phyloP scores from a whole-genome alignment of 257 asterid genomes.

The Nicotiana otophora region DNA sequence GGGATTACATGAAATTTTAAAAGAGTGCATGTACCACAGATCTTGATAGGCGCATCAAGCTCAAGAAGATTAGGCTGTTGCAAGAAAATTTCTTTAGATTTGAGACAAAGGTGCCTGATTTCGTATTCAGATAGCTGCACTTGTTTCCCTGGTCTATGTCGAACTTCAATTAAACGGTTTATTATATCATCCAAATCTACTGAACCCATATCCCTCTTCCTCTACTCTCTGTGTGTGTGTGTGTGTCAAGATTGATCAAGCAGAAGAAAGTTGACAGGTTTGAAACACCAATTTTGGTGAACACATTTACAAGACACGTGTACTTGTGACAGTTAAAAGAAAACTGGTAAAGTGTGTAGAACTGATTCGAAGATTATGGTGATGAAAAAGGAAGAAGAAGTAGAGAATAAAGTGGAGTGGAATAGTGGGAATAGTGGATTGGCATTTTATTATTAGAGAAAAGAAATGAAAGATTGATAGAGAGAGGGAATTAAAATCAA shows the following conservation, averaged over 20 bases:
- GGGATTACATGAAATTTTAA: too few species aligned
- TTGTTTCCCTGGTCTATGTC: slow-evolving; percentile 78
- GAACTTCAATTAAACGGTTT: slow-evolving; percentile 68
- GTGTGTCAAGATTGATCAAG: background rate
- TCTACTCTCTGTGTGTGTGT: background rate
- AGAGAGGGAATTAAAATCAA: background rate
- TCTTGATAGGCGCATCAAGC: slow-evolving; percentile 92
- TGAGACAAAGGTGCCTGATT: slow-evolving; percentile 69
- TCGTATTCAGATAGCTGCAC: slow-evolving; percentile 82
- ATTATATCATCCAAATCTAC: slow-evolving; percentile 57
- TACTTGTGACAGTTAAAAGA: too few species aligned
- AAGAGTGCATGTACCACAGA: slow-evolving; percentile 50
- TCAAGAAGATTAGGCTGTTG: slow-evolving; percentile 87
- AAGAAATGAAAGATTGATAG: background rate
- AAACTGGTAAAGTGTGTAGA: background rate
- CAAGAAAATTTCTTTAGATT: slow-evolving; percentile 63
- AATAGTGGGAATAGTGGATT: slow-evolving; percentile 11
- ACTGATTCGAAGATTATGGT: slow-evolving; percentile 1
- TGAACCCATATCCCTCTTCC: slow-evolving; percentile 41
- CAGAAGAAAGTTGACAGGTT: too few species aligned
- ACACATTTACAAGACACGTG: too few species aligned
- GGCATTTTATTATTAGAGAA: background rate
- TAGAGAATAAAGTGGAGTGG: slow-evolving; percentile 19
- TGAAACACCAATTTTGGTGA: too few species aligned
- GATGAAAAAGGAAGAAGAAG: background rate